phyloP scores from a whole-genome alignment of 768 basidiomycete genomes.

The Suillus americanus region DNA sequence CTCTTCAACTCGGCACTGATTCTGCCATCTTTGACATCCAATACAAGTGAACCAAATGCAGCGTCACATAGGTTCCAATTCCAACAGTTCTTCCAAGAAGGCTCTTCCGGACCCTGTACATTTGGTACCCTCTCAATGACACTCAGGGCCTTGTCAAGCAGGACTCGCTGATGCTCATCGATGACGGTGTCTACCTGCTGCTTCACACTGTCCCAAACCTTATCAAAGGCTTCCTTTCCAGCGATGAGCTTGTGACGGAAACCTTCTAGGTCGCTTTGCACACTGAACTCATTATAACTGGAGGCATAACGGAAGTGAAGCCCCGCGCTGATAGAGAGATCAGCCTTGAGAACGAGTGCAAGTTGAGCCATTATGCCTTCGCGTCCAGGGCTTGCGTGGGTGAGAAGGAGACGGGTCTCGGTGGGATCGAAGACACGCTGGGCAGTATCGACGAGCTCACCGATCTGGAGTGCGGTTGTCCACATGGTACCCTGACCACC shows the following conservation, averaged over 20 bases:
- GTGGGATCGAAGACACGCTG: constrained; percentile 90
- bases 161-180: constrained; percentile 84
- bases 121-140: constrained; percentile 82
- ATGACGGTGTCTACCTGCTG: constrained; percentile 87
- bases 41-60: constrained; percentile 82
- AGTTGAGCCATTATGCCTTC: constrained; percentile 93
- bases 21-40: constrained; percentile 90
- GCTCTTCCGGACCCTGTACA: constrained; percentile 65
- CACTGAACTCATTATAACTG: constrained; percentile 96
- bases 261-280: constrained; percentile 85
- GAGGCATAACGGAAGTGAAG: constrained; percentile 97
- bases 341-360: constrained; percentile 87
- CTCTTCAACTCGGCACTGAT: constrained; percentile 91
- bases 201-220: constrained; percentile 95
- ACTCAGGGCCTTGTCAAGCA: constrained; percentile 85
- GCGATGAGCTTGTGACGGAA: constrained; percentile 77
- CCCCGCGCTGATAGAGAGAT: constrained; percentile 90
- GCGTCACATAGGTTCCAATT: constrained; percentile 99
- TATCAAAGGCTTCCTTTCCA: constrained; percentile 82
- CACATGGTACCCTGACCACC: constrained; percentile 99
- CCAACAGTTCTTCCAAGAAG: constrained; percentile 99
- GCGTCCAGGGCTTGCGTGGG: constrained; percentile 89
- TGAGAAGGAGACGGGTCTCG: constrained; percentile 92
- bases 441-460: constrained; percentile 96
- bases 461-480: constrained; percentile 96